Base-by-base conservation (phyloP, 1,139 yeast genomes). In the Spencermartinsiella ligniputridi region DNA sequence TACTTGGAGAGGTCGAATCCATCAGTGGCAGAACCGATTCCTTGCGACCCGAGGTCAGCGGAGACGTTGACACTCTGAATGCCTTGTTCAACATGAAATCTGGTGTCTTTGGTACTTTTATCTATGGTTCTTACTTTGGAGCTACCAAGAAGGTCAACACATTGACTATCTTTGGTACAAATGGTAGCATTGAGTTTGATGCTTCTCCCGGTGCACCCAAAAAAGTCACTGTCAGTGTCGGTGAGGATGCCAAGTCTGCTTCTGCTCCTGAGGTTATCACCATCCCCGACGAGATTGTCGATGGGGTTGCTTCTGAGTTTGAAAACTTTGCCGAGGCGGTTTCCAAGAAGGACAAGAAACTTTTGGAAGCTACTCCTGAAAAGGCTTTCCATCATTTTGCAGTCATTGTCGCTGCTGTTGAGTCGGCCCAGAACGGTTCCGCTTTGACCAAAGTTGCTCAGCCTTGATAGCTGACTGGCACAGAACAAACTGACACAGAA, bases 311-410 rank as follows among this genome's bases (percentile, higher is more conserved):
- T 35, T 75, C 71, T 35, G 97, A 90, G 66, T 86, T 89, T 57
- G 70, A 71, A 53, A 83, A 84, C 64, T 81, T 89, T 59, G 81
- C 79, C 47, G 79, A 82, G 44, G 89, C 95, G 15, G 80, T 88
- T 20, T 56, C 58, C 13, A 69, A 75, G 46, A 78, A 81, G 50
- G 88, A 87, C 63, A 84, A 83, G 66, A 62, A 72, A 1, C 54
- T 75, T 46, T 66, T 86, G 42, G 68, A 66, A 35, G 77, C 81
- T 32, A 72, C 81, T 15, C 95, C 96, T 18, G 81, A 77, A 51
- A 75, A 72, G 51, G 89, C 95, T 9, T 89, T 84, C 79, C 96
- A 89, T 66, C 97, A 90, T 64, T 78, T 89, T 65, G 96, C 96
- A 8, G 77, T 87, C 55, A 79, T 90, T 48, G 94, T 79, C 45